These are phyloP conservation scores for Ceratobasidium sp. DNA, from an alignment of 1,284 basidiomycete species.

Conservation along the genomic window DNA sequence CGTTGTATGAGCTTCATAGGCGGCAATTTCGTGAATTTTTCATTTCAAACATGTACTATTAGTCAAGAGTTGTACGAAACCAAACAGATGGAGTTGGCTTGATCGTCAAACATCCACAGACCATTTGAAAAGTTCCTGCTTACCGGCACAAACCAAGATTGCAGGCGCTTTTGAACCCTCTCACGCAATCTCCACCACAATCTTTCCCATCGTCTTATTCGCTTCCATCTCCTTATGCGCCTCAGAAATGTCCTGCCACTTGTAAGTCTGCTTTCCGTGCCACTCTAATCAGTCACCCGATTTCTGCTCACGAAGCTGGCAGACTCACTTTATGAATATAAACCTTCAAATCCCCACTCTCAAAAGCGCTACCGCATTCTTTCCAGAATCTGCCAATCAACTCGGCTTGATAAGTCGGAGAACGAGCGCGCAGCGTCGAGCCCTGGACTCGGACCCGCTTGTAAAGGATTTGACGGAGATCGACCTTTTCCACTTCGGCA, in stretches of 20 bases:
- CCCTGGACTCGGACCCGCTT: slow-evolving; percentile 93
- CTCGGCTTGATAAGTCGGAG: slow-evolving; percentile 82
- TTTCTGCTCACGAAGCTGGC: no score
- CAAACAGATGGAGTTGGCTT: no score
- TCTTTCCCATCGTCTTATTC: slow-evolving; percentile 77
- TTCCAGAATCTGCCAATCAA: slow-evolving; percentile 76
- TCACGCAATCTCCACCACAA: slow-evolving; percentile 51
- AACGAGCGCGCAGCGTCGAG: slow-evolving; percentile 85
- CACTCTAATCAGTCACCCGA: neutral
- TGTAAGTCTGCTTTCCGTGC: slow-evolving; percentile 72
- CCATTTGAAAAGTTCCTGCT: no score
- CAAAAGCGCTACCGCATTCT: slow-evolving; percentile 72
- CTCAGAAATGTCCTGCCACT: slow-evolving; percentile 84
- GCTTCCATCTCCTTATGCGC: slow-evolving; percentile 91
- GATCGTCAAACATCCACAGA: no score
- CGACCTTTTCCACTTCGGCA: slow-evolving; percentile 70
- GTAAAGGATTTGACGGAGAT: slow-evolving; percentile 77
- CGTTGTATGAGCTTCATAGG: no score
- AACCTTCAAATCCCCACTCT: slow-evolving; percentile 70
- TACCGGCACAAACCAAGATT: no score
- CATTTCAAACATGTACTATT: no score
- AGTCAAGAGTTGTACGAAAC: no score
- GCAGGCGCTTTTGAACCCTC: no score
- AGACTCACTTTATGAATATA: slow-evolving; percentile 83
- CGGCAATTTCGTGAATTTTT: no score